Base-by-base conservation (phyloP, 2,329 filamentous ascomycete genomes). In the Fusarium sp. region DNA sequence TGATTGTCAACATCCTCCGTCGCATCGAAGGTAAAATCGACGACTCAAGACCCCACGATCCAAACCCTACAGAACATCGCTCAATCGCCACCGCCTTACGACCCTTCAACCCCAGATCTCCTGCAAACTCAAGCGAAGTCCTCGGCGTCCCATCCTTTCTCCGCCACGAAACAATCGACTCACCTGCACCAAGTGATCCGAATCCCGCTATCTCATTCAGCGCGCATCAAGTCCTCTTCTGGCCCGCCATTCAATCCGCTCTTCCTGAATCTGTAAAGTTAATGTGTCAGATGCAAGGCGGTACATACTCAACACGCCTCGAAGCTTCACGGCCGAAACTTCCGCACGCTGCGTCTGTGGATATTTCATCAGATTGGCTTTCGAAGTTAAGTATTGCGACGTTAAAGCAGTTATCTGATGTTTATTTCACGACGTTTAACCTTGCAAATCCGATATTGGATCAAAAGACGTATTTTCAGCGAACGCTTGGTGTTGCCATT, bases 1-100 rank as follows among this genome's bases (percentile, higher is more conserved):
- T 72, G 70, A 72, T 72, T n/a, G 70, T 72, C 3, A 73, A 71
- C 5, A 72, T 72, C 2, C 66, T 72, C 3, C 70, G 70, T n/a
- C 70, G 70, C 5, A 72, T 72, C 2, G 70, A 72, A n/a, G 70
- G 70, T 1, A 72, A 72, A 42, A 72, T 72, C 3, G 70, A 72
- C 27, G 61, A 73, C 4, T 47, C 45, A 3, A 72, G 67, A 33
- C 14, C 38, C 4, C 9, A 10, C 4, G 57, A 73, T 0, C 5
- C 38, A 2, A 29, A 41, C 4, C 6, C 33, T 1, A 20, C 38
- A 4, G 70, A 64, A 1, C 29, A 36, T 12, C 59, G 65, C 2
- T 35, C 58, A 2, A 52, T 59, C 0, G 36, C 46, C 3, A n/a
- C 62, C 4, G 38, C 45, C 5, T 25, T 67, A 0, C 53, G 70